Evolutionary conservation across 2,329 filamentous ascomycete genomes (phyloP), one percentile per base, ranked within the genome.

Genomic region (Scedosporium boydii): DNA sequence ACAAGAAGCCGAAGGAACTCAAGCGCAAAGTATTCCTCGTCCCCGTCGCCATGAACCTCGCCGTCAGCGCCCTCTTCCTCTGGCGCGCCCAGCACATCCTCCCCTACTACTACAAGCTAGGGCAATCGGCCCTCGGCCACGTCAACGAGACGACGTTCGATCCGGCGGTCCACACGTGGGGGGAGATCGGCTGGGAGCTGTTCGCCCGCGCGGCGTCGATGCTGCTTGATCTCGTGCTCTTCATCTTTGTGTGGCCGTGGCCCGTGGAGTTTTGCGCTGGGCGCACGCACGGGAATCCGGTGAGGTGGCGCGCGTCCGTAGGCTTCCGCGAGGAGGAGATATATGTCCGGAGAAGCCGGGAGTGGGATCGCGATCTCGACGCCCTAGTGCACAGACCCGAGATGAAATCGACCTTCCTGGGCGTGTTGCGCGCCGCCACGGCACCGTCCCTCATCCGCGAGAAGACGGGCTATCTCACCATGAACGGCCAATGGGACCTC

Each of bases 391-490:
- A 34, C 34, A 38, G 14, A 12, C 42, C 62, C 9, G 61, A 63
- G 5, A 16, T 62, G n/a, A 80, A 75, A 69, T 85, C 76, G 74
- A 77, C 86, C 61, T 82, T 91, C 68, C 79, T 86, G 67, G 79
- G 79, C 12, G 80, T 85, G 63, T 75, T 96, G 56, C 74, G 86
- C 65, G 81, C 84, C 1, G 93, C 91, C 2, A 88, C 93, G 3
- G 82, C 87, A 16, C 82, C 86, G 23, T 76, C 84, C 68, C 80
- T 87, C 60, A 78, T 93, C 68, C 78, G 82, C 67, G 81, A 86
- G 68, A 96, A 96, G 81, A 96, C 92, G 34, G 92, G 91, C 21
- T 96, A 96, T 71, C 76, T 96, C 66, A 87, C 95, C 67, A 89
- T 96, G 80, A 90, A 93, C 71, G 84, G 82, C 65, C 83, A 91